Evolutionary conservation across 1,284 basidiomycete species (phyloP), one percentile per base, ranked within the genome.

Genomic region (Wolfiporia cocos): DNA sequence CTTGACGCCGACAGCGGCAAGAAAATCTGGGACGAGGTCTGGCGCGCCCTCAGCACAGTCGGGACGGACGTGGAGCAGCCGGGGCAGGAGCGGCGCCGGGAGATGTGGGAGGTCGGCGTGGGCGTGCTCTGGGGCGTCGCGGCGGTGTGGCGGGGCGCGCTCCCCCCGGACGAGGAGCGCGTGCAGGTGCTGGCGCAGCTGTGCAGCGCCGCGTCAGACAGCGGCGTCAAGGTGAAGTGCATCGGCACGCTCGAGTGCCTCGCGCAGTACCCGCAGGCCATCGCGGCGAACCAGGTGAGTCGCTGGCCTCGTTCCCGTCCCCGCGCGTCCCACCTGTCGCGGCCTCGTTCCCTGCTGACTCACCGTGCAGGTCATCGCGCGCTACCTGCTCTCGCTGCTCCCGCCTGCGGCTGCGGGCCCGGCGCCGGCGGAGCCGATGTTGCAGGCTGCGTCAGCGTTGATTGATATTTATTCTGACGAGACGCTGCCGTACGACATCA

Each of bases 381-480:
- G 67, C 33, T 88, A 85, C 61, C 59, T 92, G 22, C 59, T 92
- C 21, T 77, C 77, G 9, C 51, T 81, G 46, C 59, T 81, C 22
- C 71, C 73, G 33, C 62, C 64, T 40, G 49, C 63, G 20, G 57
- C 62, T 19, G 54, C 66, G 12, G 65, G 72, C 28, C 53, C 66
- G 28, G 64, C 66, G 32, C 74, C 71, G 34, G 73, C 81, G 2
- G 93, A 97, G 57, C 72, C 84, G 0, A 70, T 88, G 43, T 71
- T 97, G 15, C 91, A 95, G 53, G 78, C 81, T 1, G 68, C 84
- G 23, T 93, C 95, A 28, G 89, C 87, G 20, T 63, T 98, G 37
- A 91, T 98, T 50, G 95, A 98, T 62, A 86, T 95, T 38, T 99
- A 90, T 63, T 91, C 93, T 2, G 95, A 99, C 65, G 96, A 99